phyloP scores from a whole-genome alignment of 78 protist species.

The Dictyostelium brefeldianum region DNA sequence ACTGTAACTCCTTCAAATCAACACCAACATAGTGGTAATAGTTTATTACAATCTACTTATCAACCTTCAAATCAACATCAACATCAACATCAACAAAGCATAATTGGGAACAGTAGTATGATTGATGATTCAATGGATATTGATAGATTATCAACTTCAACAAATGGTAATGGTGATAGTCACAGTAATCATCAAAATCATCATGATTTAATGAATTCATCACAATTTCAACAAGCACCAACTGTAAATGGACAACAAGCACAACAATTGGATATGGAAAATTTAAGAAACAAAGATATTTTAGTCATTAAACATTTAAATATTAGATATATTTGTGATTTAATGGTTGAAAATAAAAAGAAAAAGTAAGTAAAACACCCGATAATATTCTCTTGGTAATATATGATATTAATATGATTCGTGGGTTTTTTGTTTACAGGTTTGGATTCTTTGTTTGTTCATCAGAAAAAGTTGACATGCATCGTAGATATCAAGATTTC shows the following conservation, averaged over 20 bases:
- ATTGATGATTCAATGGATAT: background rate
- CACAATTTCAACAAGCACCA: constrained; percentile 1
- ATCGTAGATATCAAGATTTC: constrained; percentile 65
- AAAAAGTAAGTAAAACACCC: constrained; percentile 47
- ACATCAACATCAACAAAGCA: background rate
- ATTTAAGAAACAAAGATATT: constrained; percentile 66
- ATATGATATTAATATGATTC: background rate
- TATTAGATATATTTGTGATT: constrained; percentile 72
- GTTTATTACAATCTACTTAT: background rate
- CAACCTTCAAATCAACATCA: background rate
- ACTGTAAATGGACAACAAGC: background rate
- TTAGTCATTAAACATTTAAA: constrained; percentile 57
- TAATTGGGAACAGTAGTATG: background rate
- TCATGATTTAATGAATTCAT: background rate
- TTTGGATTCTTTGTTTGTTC: constrained; percentile 81
- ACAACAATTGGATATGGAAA: constrained; percentile 56
- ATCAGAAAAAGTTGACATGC: constrained; percentile 76
- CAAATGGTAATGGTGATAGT: background rate
- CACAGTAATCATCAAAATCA: background rate
- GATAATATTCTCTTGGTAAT: background rate
- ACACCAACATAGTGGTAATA: background rate
- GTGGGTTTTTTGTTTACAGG: background rate
- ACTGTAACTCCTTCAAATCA: background rate
- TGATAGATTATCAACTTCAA: background rate
- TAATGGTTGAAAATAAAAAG: constrained; percentile 81